These are phyloP conservation scores for Penicillium olsonii DNA, from an alignment of 2,329 filamentous ascomycete genomes.

Conservation along the genomic window DNA sequence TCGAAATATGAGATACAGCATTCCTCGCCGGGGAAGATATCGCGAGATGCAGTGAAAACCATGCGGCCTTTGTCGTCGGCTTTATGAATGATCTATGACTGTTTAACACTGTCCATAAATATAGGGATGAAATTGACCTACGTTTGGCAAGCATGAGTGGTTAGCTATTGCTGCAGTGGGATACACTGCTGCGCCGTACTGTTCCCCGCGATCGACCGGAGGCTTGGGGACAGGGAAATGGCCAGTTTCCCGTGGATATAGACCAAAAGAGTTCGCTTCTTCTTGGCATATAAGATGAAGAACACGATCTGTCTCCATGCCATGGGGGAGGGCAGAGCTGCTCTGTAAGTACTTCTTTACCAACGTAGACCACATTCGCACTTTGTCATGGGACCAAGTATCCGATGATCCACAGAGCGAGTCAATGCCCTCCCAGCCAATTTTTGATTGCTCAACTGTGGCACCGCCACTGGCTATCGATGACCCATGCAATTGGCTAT, in stretches of 20 bases:
- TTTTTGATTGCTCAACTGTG: slow-evolving; percentile 8
- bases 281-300: slow-evolving; percentile 29
- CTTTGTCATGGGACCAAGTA: slow-evolving; percentile 32
- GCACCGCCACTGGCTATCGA: background rate
- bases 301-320: slow-evolving; percentile 15
- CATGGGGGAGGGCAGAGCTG: slow-evolving; percentile 18
- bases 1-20: slow-evolving; percentile 39
- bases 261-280: slow-evolving; percentile 29
- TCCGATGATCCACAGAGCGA: slow-evolving; percentile 32
- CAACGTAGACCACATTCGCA: slow-evolving; percentile 27
- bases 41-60: slow-evolving; percentile 32
- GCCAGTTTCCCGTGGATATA: slow-evolving; percentile 28
- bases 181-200: slow-evolving; percentile 27
- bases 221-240: slow-evolving; percentile 13
- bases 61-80: slow-evolving; percentile 31
- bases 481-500: slow-evolving; percentile 1
- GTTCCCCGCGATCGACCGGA: slow-evolving; percentile 19
- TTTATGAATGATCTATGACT: slow-evolving; percentile 30
- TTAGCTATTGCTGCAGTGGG: slow-evolving; percentile 27
- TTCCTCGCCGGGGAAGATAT: slow-evolving; percentile 33
- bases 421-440: slow-evolving; percentile 28
- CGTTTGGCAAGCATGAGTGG: slow-evolving; percentile 28
- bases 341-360: slow-evolving; percentile 34
- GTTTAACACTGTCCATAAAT: slow-evolving; percentile 3
- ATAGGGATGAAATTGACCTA: slow-evolving; percentile 6